Evolutionary conservation across 2,329 filamentous ascomycete species (phyloP), one percentile per base, ranked within the genome.

Genomic region (Fusarium virguliforme): DNA sequence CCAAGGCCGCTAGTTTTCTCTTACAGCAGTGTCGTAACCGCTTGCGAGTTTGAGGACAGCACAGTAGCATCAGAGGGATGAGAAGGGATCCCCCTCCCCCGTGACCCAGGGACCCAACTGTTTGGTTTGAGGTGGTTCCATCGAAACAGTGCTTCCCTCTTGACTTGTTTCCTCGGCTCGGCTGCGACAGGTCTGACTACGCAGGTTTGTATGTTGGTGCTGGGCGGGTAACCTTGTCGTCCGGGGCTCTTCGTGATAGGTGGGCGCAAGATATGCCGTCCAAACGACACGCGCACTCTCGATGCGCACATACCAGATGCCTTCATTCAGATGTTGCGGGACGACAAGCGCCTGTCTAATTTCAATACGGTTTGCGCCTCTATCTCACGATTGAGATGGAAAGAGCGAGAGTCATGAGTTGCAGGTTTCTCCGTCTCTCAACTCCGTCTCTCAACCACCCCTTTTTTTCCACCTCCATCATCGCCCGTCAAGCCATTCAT

Each of bases 101-200:
- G 28, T 50, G 43, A 50, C n/a, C 43, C n/a, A 50, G 43, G 18
- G 60, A 55, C 71, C 70, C 68, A 70, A 63, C 67, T 70, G 71
- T 78, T 79, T 79, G 65, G 74, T 79, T 79, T 77, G 75, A 75
- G 74, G 66, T 73, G 67, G 69, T 68, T 74, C 70, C 67, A 69
- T 78, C 73, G 73, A 79, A 79, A 79, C 76, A 64, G 61, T 43
- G 48, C 58, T 28, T 61, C 24, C 53, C 61, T 40, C 38, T 57
- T n/a, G 26, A 60, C 56, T 60, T 60, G 56, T 60, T 60, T 60
- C 56, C 41, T 60, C 56, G 41, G 41, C 56, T 50, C 57, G 56
- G 62, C 64, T 72, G 61, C 54, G 61, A 70, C 68, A 61, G 65
- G 68, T 63, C 65, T 70, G 67, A 67, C 60, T 59, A 18, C 56